Evolutionary conservation across 306 rosid species (phyloP).

Genomic region (Hippophae rhamnoides): DNA sequence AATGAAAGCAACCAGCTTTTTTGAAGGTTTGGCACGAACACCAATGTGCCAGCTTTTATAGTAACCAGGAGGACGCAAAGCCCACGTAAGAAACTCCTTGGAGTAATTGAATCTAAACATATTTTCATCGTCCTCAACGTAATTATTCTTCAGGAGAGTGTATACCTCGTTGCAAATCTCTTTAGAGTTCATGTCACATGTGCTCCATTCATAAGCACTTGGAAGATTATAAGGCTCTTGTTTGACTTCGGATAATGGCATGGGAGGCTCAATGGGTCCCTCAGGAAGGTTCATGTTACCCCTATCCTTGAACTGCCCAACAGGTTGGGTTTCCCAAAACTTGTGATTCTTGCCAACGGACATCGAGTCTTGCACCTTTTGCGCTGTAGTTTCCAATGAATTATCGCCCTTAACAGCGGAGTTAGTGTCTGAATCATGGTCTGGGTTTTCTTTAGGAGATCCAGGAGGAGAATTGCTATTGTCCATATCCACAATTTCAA

Average conservation of each 20-base stretch:
- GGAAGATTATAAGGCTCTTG: constrained; percentile 95
- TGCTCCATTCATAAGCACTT: constrained; percentile 71
- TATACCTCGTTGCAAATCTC: constrained; percentile 64
- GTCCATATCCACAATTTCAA: constrained; percentile 23
- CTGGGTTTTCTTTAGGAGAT: constrained; percentile 31
- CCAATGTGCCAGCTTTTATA: constrained; percentile 86
- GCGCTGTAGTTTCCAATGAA: constrained; percentile 43
- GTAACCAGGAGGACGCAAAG: constrained; percentile 85
- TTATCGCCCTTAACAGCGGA: constrained; percentile 24
- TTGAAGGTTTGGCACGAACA: constrained; percentile 74
- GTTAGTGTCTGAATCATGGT: constrained; percentile 26
- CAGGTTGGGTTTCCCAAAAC: constrained; percentile 98
- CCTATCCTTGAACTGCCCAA: constrained; percentile 81
- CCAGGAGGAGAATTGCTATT: constrained; percentile 37
- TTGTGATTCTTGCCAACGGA: constrained; percentile 57
- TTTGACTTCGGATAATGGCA: constrained; percentile 69
- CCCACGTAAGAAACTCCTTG: constrained; percentile 85
- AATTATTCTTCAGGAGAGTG: constrained; percentile 67
- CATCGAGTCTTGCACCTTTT: constrained; percentile 64
- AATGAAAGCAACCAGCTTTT: constrained; percentile 90
- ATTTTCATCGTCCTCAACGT: constrained; percentile 91
- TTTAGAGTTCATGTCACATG: constrained; percentile 69
- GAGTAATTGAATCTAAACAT: constrained; percentile 93
- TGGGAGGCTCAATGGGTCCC: constrained; percentile 73
- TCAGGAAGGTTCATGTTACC: constrained; percentile 63